Percentiles rank a stretch among this genome's conserved stretches.
Conservation (phyloP, 2,329 filamentous ascomycete genomes). For the Calonectria multiphialidica region DNA sequence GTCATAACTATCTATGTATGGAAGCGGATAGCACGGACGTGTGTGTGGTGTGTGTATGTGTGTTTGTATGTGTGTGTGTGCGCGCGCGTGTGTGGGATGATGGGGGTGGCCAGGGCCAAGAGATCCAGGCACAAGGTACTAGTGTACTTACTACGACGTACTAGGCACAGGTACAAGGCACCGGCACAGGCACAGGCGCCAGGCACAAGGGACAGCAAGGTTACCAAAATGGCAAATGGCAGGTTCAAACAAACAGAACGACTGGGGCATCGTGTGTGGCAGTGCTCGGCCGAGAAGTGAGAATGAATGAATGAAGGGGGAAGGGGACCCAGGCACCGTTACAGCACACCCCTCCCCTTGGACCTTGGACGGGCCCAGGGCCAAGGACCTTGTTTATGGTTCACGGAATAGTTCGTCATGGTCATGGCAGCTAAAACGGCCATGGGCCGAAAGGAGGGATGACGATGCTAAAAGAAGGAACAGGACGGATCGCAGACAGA, state of each 20-base stretch:
- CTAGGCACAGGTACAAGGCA: neutral
- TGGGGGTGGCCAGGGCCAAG: neutral
- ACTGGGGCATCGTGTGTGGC: slow-evolving; percentile 32
- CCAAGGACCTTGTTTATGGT: slow-evolving; percentile 3
- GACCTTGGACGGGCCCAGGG: neutral
- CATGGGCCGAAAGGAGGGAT: neutral
- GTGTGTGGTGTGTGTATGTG: neutral
- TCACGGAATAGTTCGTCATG: neutral
- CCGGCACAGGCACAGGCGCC: neutral
- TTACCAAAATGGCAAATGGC: slow-evolving; percentile 21
- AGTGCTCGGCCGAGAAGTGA: slow-evolving; percentile 42
- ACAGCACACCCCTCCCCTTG: neutral
- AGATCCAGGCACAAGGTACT: neutral
- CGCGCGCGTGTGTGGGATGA: neutral
- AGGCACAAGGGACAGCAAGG: neutral
- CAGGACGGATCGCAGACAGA: neutral
- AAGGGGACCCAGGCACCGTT: neutral
- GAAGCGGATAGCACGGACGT: neutral
- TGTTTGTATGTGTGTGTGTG: neutral
- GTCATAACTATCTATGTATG: slow-evolving; percentile 4
- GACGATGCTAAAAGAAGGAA: neutral
- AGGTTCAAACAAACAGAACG: slow-evolving; percentile 16
- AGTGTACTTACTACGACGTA: neutral
- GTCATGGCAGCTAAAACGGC: neutral
- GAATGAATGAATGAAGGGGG: slow-evolving; percentile 8